phyloP scores from a whole-genome alignment of 2,329 filamentous ascomycete genomes.

The Trichoderma koningiopsis region DNA sequence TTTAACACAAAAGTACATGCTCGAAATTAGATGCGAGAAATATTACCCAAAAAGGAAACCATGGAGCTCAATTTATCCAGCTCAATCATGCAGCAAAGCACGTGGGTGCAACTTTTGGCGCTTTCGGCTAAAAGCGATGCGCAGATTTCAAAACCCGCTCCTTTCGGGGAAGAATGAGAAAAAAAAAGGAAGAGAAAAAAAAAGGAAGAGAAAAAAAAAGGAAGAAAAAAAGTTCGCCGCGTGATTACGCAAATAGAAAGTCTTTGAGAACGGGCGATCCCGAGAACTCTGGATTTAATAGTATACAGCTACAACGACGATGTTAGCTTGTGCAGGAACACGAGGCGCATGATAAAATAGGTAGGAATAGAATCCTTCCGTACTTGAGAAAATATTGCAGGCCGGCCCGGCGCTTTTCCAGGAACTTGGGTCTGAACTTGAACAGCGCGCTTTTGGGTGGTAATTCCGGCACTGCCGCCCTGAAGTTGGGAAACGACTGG shows the following conservation, averaged over 20 bases:
- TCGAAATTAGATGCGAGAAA: not conserved
- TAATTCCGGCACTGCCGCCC: slow-evolving; percentile 81
- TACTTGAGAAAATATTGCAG: slow-evolving; percentile 94
- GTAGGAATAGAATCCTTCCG: slow-evolving; percentile 40
- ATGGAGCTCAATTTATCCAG: not conserved
- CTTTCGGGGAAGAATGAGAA: not conserved
- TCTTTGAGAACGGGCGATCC: slow-evolving; percentile 89
- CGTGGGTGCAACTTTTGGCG: not conserved
- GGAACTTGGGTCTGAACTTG: slow-evolving; percentile 79
- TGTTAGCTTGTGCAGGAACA: not conserved
- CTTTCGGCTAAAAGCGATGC: not conserved
- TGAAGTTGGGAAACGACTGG: slow-evolving; percentile 79
- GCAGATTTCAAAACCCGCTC: not conserved
- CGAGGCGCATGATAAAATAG: not conserved
- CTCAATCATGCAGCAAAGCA: not conserved
- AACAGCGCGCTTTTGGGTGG: slow-evolving; percentile 91
- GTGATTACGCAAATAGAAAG: slow-evolving; percentile 70
- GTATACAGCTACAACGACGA: slow-evolving; percentile 66
- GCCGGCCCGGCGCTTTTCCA: slow-evolving; percentile 80
- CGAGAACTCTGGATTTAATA: slow-evolving; percentile 92
- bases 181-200: not conserved
- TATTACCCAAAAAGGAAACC: slow-evolving; percentile 10
- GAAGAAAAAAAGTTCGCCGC: not conserved
- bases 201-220: not conserved
- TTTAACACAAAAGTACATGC: not conserved